Evolutionary conservation across 148 eudicot species (phyloP).

Genomic region (Rhododendron ferrugineum): DNA sequence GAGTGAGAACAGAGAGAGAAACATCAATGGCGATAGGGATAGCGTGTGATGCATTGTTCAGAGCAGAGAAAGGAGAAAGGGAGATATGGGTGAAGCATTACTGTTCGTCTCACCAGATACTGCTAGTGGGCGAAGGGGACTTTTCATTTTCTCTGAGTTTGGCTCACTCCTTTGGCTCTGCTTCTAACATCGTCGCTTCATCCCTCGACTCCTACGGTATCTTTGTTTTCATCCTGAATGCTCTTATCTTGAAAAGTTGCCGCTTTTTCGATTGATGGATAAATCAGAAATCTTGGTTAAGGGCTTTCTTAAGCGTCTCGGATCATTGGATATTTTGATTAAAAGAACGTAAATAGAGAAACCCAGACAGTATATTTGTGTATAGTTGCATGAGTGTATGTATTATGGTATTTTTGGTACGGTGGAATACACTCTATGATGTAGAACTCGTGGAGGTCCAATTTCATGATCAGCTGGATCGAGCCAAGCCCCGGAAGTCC

Average conservation of each 20-base stretch:
- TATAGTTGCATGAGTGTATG: too few species aligned
- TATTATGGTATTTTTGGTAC: too few species aligned
- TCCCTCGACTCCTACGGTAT: constrained; percentile 30
- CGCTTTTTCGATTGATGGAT: neutral
- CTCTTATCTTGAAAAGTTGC: neutral
- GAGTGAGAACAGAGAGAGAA: too few species aligned
- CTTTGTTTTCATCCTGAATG: neutral
- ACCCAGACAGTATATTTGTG: too few species aligned
- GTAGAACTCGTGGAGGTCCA: too few species aligned
- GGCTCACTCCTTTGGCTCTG: constrained; percentile 31
- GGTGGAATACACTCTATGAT: too few species aligned
- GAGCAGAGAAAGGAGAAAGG: neutral
- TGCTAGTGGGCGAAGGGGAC: constrained; percentile 51
- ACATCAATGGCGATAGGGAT: neutral
- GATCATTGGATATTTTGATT: neutral
- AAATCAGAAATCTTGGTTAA: neutral
- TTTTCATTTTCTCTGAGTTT: constrained; percentile 38
- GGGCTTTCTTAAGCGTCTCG: constrained; percentile 2
- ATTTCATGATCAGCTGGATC: too few species aligned
- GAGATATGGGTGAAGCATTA: constrained; percentile 30
- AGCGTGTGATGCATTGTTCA: too few species aligned
- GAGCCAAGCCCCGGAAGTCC: too few species aligned
- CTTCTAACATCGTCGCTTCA: constrained; percentile 32
- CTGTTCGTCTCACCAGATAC: constrained; percentile 33
- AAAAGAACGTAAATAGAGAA: too few species aligned